Percentiles rank a stretch among this genome's conserved stretches.
Evolutionary conservation across 2,329 filamentous ascomycete species (phyloP).

Genomic region (Fusarium incarnatum): DNA sequence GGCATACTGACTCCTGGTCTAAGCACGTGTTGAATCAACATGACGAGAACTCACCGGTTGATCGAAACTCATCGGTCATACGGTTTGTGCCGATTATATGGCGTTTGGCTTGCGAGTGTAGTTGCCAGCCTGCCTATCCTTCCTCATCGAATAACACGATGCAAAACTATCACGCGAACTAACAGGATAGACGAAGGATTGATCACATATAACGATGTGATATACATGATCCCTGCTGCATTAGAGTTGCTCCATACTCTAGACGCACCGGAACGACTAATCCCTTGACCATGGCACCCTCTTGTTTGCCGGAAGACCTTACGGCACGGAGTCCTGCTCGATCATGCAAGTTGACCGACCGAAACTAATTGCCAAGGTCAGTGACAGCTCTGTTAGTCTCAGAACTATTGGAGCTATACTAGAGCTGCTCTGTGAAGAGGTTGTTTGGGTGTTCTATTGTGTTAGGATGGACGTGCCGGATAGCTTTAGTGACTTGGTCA

Average conservation of each 20-base stretch:
- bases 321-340: not conserved
- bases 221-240: not conserved
- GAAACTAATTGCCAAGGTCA: no score
- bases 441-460: not conserved
- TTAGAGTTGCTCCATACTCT: not conserved
- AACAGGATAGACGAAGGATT: no score
- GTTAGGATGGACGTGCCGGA: not conserved
- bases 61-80: not conserved
- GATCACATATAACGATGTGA: not conserved
- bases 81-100: not conserved
- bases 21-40: not conserved
- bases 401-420: not conserved
- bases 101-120: not conserved
- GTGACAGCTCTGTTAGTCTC: not conserved
- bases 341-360: not conserved
- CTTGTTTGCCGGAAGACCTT: not conserved
- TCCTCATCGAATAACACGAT: not conserved
- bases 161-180: not conserved
- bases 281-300: slow-evolving; percentile 1
- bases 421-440: not conserved
- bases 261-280: not conserved
- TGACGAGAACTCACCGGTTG: no score
- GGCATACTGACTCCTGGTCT: not conserved
- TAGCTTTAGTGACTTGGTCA: not conserved
- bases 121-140: not conserved